phyloP scores from a whole-genome alignment of 192 early-diverging fungal genomes.

The Coemansia sp. region DNA sequence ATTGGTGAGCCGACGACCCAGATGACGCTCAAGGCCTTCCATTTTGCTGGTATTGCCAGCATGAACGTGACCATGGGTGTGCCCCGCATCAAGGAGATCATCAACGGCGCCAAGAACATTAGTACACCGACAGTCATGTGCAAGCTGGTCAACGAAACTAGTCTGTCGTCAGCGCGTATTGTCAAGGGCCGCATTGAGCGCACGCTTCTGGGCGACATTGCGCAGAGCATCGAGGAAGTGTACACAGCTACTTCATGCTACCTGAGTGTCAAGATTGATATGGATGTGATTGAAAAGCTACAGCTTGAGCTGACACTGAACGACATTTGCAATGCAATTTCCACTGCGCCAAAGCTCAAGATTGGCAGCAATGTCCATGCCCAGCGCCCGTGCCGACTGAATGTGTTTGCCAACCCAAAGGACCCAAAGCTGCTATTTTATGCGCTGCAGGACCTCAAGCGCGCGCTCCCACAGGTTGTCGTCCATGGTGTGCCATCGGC shows the following conservation, averaged over 20 bases:
- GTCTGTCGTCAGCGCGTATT: conserved; percentile 82
- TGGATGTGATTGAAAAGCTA: conserved; percentile 78
- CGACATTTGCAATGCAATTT: conserved; percentile 77
- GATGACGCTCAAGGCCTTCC: conserved; percentile 99
- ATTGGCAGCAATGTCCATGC: conserved; percentile 71
- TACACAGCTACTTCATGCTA: conserved; percentile 72
- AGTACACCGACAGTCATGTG: conserved; percentile 88
- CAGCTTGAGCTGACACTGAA: conserved; percentile 86
- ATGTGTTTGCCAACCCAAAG: conserved; percentile 65
- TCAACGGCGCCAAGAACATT: conserved; percentile 97
- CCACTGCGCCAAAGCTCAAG: conserved; percentile 83
- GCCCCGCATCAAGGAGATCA: conserved; percentile 99
- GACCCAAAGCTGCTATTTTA: conserved; percentile 64
- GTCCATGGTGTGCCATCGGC: conserved; percentile 86
- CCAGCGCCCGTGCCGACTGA: conserved; percentile 61
- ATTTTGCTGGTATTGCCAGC: conserved; percentile 98
- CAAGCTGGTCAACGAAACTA: conserved; percentile 64
- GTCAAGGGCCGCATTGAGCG: conserved; percentile 96
- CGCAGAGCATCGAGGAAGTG: conserved; percentile 92
- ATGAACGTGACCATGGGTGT: conserved; percentile 99
- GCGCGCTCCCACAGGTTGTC: conserved; percentile 81
- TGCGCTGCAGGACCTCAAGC: conserved; percentile 78
- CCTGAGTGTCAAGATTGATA: conserved; percentile 79
- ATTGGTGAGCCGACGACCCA: conserved; percentile 99
- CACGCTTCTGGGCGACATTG: conserved; percentile 86